Percentiles rank a stretch among this genome's conserved stretches.
Evolutionary conservation across 2,329 filamentous ascomycete genomes (phyloP).

Genomic region (Talaromyces piceae): DNA sequence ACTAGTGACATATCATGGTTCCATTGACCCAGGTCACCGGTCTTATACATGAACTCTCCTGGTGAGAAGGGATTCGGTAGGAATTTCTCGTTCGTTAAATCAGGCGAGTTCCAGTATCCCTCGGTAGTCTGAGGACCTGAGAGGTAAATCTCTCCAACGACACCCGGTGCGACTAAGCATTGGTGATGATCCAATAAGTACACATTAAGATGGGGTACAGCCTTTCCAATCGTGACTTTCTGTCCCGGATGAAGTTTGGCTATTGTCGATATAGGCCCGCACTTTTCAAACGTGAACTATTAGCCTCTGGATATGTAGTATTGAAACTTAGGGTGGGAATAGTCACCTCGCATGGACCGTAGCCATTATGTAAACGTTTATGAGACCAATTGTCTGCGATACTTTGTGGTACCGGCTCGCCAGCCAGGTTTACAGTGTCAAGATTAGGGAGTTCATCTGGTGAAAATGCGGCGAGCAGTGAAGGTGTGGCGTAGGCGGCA

Average conservation of each 20-base stretch:
- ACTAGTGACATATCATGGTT: constrained; percentile 30
- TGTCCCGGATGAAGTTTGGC: constrained; percentile 5
- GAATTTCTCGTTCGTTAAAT: constrained; percentile 24
- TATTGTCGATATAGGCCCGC: not conserved
- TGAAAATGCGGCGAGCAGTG: constrained; percentile 26
- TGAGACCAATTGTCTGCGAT: constrained; percentile 28
- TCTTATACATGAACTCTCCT: constrained; percentile 31
- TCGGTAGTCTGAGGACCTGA: constrained; percentile 37
- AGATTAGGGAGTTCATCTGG: constrained; percentile 25
- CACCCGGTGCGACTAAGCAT: constrained; percentile 25
- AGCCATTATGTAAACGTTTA: constrained; percentile 36
- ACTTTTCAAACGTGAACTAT: not conserved
- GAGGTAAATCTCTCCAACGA: constrained; percentile 37
- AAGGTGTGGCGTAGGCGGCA: constrained; percentile 34
- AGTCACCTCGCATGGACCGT: constrained; percentile 37
- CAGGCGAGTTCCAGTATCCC: constrained; percentile 33
- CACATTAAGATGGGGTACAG: constrained; percentile 28
- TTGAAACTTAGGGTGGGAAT: not conserved
- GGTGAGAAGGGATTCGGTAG: constrained; percentile 22
- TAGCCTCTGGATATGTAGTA: not conserved
- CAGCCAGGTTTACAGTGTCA: constrained; percentile 26
- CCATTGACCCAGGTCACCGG: constrained; percentile 37
- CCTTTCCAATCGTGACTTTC: constrained; percentile 31
- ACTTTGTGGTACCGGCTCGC: constrained; percentile 30
- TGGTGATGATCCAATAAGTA: constrained; percentile 36